A percentile compares a stretch with the other conserved stretches of the same genome.
Conservation (phyloP, 805 yeast genomes). For the Wickerhamomyces pijperi region DNA sequence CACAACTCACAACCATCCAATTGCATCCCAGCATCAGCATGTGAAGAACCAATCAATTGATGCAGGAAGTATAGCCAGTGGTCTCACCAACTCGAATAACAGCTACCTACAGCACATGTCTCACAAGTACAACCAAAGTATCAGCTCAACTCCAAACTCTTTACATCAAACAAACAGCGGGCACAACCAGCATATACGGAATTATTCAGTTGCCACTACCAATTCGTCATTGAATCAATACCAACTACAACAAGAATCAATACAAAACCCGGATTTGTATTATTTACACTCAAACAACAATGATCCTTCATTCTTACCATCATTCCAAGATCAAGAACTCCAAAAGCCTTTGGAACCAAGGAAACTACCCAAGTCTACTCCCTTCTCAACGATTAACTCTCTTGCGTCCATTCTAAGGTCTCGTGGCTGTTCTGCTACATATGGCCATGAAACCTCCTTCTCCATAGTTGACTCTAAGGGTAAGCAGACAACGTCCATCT, state of each 20-base stretch:
- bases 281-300: no score
- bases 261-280: no score
- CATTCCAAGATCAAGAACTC: conserved; percentile 15
- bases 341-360: conserved; percentile 51
- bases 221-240: conserved; percentile 22
- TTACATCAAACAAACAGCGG: conserved; percentile 1
- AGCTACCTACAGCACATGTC: conserved; percentile 2
- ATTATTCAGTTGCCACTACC: conserved; percentile 16
- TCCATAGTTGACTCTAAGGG: conserved; percentile 67
- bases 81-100: background rate
- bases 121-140: conserved; percentile 2
- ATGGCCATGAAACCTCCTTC: conserved; percentile 61
- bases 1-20: no score
- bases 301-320: conserved; percentile 22
- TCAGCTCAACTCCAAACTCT: conserved; percentile 2
- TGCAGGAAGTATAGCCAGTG: background rate
- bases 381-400: conserved; percentile 35
- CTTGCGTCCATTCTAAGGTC: conserved; percentile 56
- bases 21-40: no score
- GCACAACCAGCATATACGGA: conserved; percentile 10
- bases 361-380: conserved; percentile 29
- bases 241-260: no score
- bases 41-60: no score
- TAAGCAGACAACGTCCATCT: conserved; percentile 60
- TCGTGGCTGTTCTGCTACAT: conserved; percentile 43